Percentiles rank a stretch among this genome's conserved stretches.
Evolutionary conservation across 2,329 filamentous ascomycete genomes (phyloP).

Genomic region (Sporothrix pallida): DNA sequence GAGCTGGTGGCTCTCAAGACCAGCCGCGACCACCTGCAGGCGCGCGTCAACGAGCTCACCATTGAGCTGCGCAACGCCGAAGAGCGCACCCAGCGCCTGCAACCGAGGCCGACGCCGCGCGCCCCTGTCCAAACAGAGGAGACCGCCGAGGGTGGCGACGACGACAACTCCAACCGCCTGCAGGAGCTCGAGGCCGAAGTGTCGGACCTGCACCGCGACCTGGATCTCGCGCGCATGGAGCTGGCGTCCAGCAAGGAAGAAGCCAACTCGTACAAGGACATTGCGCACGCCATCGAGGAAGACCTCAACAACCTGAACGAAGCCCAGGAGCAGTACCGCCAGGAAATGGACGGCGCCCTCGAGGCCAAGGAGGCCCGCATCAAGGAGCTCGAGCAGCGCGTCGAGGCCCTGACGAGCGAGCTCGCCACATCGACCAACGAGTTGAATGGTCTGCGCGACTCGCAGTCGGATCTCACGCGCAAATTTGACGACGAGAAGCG

Average conservation of each 20-base stretch:
- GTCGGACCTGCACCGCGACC: constrained; percentile 82
- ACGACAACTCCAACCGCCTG: constrained; percentile 59
- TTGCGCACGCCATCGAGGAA: constrained; percentile 87
- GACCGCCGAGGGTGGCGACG: constrained; percentile 42
- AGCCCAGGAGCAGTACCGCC: constrained; percentile 83
- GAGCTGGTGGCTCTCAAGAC: constrained; percentile 87
- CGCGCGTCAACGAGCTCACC: constrained; percentile 84
- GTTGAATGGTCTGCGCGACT: constrained; percentile 77
- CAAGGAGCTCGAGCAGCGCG: constrained; percentile 78
- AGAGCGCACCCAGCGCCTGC: constrained; percentile 80
- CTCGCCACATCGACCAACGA: constrained; percentile 82
- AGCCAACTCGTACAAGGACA: constrained; percentile 84
- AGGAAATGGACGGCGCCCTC: constrained; percentile 79
- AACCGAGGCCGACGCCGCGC: constrained; percentile 75
- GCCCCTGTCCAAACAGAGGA: constrained; percentile 48
- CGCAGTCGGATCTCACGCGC: constrained; percentile 74
- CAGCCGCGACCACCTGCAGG: constrained; percentile 84
- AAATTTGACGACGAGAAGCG: constrained; percentile 82
- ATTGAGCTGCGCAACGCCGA: constrained; percentile 89
- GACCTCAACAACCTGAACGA: constrained; percentile 78
- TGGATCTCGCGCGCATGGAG: constrained; percentile 80
- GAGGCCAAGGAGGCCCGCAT: constrained; percentile 80
- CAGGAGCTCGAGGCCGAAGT: constrained; percentile 85
- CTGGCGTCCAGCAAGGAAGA: constrained; percentile 81
- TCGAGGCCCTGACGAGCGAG: constrained; percentile 83